Conservation (phyloP, 1,139 yeast genomes). For the Lodderomyces parapsilosis region DNA sequence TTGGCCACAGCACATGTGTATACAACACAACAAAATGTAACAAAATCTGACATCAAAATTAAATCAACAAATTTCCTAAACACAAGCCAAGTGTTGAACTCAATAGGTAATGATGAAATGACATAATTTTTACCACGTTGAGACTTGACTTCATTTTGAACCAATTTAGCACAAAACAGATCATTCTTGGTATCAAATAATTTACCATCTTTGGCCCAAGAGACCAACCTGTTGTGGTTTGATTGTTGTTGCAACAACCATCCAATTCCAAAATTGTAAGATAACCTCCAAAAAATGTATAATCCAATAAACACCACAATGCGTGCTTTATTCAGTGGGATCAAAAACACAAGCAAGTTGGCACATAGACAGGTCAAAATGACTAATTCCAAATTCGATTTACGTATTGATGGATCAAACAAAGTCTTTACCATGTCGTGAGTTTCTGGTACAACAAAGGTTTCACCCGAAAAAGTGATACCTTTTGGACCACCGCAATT, state of each 20-base stretch:
- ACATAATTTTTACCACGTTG: conserved; percentile 61
- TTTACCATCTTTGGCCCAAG: conserved; percentile 48
- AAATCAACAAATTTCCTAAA: conserved; percentile 81
- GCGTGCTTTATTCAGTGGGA: conserved; percentile 30
- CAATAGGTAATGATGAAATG: conserved; percentile 58
- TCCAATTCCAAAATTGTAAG: conserved; percentile 82
- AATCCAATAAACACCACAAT: conserved; percentile 49
- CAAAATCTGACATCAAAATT: conserved; percentile 83
- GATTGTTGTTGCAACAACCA: conserved; percentile 68
- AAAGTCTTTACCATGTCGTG: conserved; percentile 85
- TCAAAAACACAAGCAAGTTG: conserved; percentile 51
- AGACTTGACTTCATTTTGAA: conserved; percentile 46
- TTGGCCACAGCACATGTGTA: conserved; percentile 51
- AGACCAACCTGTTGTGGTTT: conserved; percentile 53
- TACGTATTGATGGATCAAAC: conserved; percentile 72
- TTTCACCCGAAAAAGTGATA: conserved; percentile 46
- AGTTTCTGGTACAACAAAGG: conserved; percentile 73
- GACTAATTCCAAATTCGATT: conserved; percentile 62
- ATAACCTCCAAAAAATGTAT: conserved; percentile 74
- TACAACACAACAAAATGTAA: conserved; percentile 72
- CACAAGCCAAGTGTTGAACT: conserved; percentile 80
- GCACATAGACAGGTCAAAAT: conserved; percentile 54
- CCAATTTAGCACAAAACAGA: conserved; percentile 31
- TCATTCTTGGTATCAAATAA: conserved; percentile 42
- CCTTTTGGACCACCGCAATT: conserved; percentile 38